Conservation (phyloP, 1,284 basidiomycete species). For the Ustilago shanxiensis region DNA sequence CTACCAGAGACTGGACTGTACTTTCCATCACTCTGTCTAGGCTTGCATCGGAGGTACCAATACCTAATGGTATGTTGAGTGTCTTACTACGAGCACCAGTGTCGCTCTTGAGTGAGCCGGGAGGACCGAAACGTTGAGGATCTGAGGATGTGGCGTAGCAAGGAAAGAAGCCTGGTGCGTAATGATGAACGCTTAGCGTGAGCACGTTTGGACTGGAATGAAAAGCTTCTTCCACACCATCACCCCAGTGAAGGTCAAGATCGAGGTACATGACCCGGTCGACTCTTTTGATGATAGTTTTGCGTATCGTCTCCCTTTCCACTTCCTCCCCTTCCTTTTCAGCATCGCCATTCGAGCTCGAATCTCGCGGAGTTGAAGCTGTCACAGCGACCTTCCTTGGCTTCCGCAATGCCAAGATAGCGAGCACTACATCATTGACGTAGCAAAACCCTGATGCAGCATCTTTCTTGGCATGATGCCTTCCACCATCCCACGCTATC, state of each 20-base stretch:
- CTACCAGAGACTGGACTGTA: constrained; percentile 74
- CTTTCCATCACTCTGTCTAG: constrained; percentile 28
- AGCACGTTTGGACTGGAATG: constrained; percentile 70
- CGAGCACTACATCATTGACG: constrained; percentile 87
- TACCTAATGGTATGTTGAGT: constrained; percentile 46
- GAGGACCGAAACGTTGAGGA: constrained; percentile 28
- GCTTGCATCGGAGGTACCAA: constrained; percentile 30
- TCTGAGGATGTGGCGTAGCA: constrained; percentile 57
- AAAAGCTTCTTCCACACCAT: constrained; percentile 77
- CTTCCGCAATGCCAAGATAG: constrained; percentile 65
- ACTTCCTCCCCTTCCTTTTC: neutral
- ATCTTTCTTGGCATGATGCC: constrained; percentile 58
- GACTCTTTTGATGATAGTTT: constrained; percentile 40
- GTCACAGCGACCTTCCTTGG: constrained; percentile 24
- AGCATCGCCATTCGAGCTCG: neutral
- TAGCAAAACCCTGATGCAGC: constrained; percentile 83
- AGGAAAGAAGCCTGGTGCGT: constrained; percentile 86
- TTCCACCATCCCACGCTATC: constrained; percentile 86
- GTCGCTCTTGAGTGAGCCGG: constrained; percentile 39
- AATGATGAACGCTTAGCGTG: constrained; percentile 86
- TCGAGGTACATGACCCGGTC: constrained; percentile 78
- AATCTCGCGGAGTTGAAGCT: constrained; percentile 5
- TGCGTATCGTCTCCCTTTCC: constrained; percentile 14
- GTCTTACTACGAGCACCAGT: constrained; percentile 20
- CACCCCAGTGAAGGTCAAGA: constrained; percentile 90